phyloP scores from a whole-genome alignment of 2,329 filamentous ascomycete genomes.

The Colletotrichum sp. region DNA sequence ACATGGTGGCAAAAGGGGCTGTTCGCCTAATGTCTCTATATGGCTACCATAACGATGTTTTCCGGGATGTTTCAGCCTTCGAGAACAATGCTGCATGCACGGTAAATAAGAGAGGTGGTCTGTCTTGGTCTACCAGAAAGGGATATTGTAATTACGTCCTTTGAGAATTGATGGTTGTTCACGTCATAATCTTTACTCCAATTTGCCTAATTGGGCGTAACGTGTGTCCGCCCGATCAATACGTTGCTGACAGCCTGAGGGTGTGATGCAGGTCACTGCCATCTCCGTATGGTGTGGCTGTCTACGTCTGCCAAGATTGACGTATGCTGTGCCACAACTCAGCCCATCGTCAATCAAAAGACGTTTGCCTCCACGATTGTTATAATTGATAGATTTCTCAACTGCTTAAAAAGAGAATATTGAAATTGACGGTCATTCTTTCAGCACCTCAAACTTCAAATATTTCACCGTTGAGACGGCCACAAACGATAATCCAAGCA shows the following conservation, averaged over 20 bases:
- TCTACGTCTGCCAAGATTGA: not conserved
- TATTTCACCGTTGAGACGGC: no score
- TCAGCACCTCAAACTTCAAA: not conserved
- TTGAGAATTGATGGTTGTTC: not conserved
- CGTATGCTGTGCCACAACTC: not conserved
- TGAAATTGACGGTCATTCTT: not conserved
- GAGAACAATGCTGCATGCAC: not conserved
- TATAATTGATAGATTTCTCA: fast-evolving
- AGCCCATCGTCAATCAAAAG: not conserved
- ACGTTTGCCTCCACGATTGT: not conserved
- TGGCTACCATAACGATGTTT: not conserved
- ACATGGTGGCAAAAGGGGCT: not conserved
- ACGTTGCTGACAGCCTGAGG: not conserved
- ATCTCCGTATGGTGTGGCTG: not conserved
- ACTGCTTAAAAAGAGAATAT: fast-evolving
- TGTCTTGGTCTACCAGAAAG: not conserved
- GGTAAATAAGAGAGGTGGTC: not conserved
- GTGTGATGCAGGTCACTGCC: not conserved
- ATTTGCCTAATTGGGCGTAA: not conserved
- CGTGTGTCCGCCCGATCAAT: not conserved
- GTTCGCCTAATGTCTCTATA: not conserved
- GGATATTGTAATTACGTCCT: not conserved
- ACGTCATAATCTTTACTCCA: not conserved
- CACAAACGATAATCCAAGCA: not conserved
- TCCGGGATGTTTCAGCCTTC: not conserved